Base-by-base conservation (phyloP, 768 basidiomycete species). In the Mrakia blollopis region DNA sequence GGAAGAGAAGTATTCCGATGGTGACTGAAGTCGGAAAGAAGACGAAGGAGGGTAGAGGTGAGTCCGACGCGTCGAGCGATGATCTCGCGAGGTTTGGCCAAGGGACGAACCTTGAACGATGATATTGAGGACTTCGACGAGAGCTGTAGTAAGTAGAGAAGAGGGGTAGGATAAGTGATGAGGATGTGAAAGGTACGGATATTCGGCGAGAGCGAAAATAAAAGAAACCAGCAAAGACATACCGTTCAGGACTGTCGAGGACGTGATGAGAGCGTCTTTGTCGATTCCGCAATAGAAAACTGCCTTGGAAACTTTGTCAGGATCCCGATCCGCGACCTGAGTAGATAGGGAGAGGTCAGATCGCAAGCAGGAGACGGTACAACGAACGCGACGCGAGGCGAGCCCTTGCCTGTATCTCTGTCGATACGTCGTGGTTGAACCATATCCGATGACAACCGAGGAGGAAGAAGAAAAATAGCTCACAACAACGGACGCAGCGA, bases 1-100 rank as follows among this genome's bases (percentile, higher is more conserved):
- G 65, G 65, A 68, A 68, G n/a, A 68, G 65, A 13, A 68, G 21
- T 1, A 68, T 39, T 14, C 65, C 35, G 37, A 68, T 68, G 18
- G 65, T 25, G 37, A 68, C 65, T 68, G 65, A 37, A 13, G 37
- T 2, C 16, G 5, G n/a, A 3, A 28, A 61, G 60, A 61, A 30
- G 23, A 39, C 10, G 32, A 67, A 25, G 37, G 65, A 11, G 13
- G 25, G 28, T 21, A 3, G 25, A 44, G 8, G 37, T 39, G 5
- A 37, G 37, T 13, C 44, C 57, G 57, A 57, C 57, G 57, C 57
- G 57, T 57, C 13, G 18, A 9, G 8, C 35, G 35, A 67, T 16
- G 35, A 25, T 7, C 23, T 25, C 28, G n/a, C 8, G 35, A 21
- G 25, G 44, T 16, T 1, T 18, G 30, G 7, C 32, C 6, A 63